Conservation (phyloP, 495 filamentous ascomycete genomes). For the Talaromyces borbonicus region DNA sequence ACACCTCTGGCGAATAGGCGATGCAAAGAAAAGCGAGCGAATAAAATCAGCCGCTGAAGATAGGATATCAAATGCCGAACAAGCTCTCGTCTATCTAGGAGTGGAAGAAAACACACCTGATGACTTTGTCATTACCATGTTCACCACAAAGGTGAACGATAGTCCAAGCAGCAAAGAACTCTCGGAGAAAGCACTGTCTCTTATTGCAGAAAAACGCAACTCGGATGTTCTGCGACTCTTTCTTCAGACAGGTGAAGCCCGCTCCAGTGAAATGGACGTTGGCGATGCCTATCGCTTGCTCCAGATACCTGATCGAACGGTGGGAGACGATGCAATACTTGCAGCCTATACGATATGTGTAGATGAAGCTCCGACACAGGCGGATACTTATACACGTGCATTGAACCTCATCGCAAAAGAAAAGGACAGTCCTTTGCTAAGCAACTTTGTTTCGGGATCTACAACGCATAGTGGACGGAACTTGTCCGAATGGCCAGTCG, state of each 20-base stretch:
- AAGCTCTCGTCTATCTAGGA: conserved; percentile 50
- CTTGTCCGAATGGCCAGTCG: conserved; percentile 57
- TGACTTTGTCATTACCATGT: conserved; percentile 51
- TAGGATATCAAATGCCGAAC: conserved; percentile 49
- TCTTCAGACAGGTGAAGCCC: conserved; percentile 43
- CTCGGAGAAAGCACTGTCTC: conserved; percentile 42
- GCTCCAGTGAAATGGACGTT: conserved; percentile 45
- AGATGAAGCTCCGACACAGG: conserved; percentile 38
- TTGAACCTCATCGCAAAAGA: conserved; percentile 41
- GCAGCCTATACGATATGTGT: conserved; percentile 40
- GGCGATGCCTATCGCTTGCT: conserved; percentile 48
- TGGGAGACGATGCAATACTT: conserved; percentile 40
- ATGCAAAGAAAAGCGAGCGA: conserved; percentile 37
- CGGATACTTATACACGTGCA: conserved; percentile 38
- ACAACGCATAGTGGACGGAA: conserved; percentile 23
- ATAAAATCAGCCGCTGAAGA: conserved; percentile 48
- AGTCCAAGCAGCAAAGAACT: conserved; percentile 36
- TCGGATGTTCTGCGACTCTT: conserved; percentile 44
- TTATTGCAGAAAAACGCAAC: conserved; percentile 47
- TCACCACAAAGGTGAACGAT: conserved; percentile 45
- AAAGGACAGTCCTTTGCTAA: conserved; percentile 34
- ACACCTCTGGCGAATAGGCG: conserved; percentile 47
- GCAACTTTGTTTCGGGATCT: conserved; percentile 24
- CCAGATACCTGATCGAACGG: conserved; percentile 42
- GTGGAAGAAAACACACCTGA: conserved; percentile 41